phyloP scores from a whole-genome alignment of 2,329 filamentous ascomycete genomes.

The Colletotrichum sp. region DNA sequence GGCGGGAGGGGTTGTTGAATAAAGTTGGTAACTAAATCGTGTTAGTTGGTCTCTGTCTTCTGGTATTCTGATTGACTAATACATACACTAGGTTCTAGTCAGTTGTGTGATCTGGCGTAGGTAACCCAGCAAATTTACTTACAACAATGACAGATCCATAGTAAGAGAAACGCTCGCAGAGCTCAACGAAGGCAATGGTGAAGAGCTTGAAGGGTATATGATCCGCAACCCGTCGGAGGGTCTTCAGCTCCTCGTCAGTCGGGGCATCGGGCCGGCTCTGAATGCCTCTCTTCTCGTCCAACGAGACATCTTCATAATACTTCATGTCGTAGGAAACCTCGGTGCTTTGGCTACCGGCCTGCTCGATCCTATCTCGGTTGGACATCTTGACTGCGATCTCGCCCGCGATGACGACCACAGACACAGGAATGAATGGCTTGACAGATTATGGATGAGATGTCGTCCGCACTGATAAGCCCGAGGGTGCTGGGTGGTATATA shows the following conservation, averaged over 20 bases:
- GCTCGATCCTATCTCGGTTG: constrained; percentile 35
- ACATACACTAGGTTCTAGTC: not conserved
- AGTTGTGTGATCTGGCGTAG: not conserved
- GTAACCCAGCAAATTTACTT: constrained; percentile 39
- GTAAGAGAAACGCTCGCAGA: constrained; percentile 76
- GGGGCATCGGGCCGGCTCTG: constrained; percentile 32
- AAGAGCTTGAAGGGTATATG: constrained; percentile 64
- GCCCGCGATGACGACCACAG: not conserved
- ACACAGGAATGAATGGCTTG: not conserved
- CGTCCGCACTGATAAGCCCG: not conserved
- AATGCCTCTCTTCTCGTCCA: constrained; percentile 32
- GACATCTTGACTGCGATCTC: constrained; percentile 26
- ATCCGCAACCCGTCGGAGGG: constrained; percentile 58
- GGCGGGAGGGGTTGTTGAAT: constrained; percentile 61
- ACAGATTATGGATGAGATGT: not conserved
- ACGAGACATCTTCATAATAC: constrained; percentile 20
- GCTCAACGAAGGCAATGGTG: constrained; percentile 69
- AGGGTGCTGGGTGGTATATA: not conserved
- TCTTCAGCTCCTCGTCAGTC: constrained; percentile 55
- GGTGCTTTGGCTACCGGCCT: constrained; percentile 32
- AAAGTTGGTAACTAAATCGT: constrained; percentile 58
- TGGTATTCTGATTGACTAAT: not conserved
- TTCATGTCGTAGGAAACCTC: constrained; percentile 9
- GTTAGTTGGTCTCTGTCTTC: not conserved
- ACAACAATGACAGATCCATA: constrained; percentile 72